phyloP scores from a whole-genome alignment of 1,284 basidiomycete species.

The Naganishia albida region DNA sequence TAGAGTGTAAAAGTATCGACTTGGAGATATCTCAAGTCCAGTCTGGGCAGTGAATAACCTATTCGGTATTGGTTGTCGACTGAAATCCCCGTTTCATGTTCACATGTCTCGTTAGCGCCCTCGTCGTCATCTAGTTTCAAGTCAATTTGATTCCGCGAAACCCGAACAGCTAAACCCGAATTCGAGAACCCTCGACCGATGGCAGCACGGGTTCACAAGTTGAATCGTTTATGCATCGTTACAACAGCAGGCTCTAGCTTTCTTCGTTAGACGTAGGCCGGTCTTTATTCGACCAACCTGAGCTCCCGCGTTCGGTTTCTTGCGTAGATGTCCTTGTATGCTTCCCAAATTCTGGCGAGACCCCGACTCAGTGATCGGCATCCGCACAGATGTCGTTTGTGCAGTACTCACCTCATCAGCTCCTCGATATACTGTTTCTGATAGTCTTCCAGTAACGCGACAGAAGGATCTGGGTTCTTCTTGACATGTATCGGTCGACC shows the following conservation, averaged over 20 bases:
- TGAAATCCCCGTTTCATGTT: background rate
- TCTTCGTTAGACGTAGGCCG: background rate
- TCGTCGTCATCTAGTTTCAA: background rate
- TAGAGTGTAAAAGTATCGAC: background rate
- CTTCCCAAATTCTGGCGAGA: slow-evolving; percentile 78
- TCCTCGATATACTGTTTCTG: slow-evolving; percentile 90
- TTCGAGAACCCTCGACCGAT: background rate
- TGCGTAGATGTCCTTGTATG: slow-evolving; percentile 68
- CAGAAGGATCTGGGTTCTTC: slow-evolving; percentile 73
- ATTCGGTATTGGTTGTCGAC: too few species aligned
- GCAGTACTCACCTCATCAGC: slow-evolving; percentile 67
- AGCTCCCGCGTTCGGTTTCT: slow-evolving; percentile 53
- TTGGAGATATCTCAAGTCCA: background rate
- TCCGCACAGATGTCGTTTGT: slow-evolving; percentile 3
- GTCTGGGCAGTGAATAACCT: background rate
- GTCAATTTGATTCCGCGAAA: background rate
- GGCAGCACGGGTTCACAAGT: background rate
- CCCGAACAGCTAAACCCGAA: slow-evolving; percentile 1
- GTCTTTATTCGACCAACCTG: slow-evolving; percentile 47
- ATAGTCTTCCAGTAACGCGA: slow-evolving; percentile 75
- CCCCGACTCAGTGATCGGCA: slow-evolving; percentile 11
- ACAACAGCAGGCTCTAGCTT: too few species aligned
- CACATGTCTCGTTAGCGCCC: slow-evolving; percentile 1
- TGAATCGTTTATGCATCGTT: too few species aligned
- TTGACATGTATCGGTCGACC: slow-evolving; percentile 83